Evolutionary conservation across 2,329 filamentous ascomycete species (phyloP).

Genomic region (Erysiphe pisi): DNA sequence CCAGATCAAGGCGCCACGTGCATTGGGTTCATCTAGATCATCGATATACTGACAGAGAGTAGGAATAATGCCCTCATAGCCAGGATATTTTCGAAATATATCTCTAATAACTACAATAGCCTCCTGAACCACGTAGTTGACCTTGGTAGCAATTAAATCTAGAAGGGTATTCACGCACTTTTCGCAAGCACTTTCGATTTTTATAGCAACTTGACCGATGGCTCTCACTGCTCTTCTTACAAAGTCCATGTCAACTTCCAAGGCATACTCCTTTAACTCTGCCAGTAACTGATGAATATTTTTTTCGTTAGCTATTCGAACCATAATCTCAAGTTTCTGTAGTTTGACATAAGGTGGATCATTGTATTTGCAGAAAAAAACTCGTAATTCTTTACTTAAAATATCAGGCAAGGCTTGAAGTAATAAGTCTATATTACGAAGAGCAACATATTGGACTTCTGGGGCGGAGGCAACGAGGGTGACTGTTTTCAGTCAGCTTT

Average conservation of each 20-base stretch:
- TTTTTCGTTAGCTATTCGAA: constrained; percentile 92
- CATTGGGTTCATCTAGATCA: constrained; percentile 87
- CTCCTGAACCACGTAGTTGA: constrained; percentile 98
- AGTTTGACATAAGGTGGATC: constrained; percentile 96
- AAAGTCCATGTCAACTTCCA: constrained; percentile 99
- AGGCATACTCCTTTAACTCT: constrained; percentile 91
- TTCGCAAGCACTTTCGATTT: constrained; percentile 89
- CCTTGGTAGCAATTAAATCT: constrained; percentile 91
- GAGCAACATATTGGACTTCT: constrained; percentile 94
- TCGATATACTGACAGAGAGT: constrained; percentile 95
- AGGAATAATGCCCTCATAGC: constrained; percentile 95
- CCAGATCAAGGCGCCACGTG: constrained; percentile 87
- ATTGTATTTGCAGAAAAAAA: constrained; percentile 99
- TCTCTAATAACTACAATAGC: constrained; percentile 99
- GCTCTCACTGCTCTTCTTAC: constrained; percentile 87
- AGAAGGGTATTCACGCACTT: constrained; percentile 90
- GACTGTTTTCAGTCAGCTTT: constrained; percentile 45
- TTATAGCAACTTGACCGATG: constrained; percentile 96
- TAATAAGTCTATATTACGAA: constrained; percentile 91
- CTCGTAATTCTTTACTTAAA: constrained; percentile 88
- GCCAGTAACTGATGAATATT: constrained; percentile 92
- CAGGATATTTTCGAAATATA: constrained; percentile 93
- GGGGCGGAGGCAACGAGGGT: constrained; percentile 91
- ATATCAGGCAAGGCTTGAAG: constrained; percentile 95
- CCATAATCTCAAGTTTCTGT: constrained; percentile 98